phyloP scores from a whole-genome alignment of 2,329 filamentous ascomycete genomes.

The Penicillium corylophilum region DNA sequence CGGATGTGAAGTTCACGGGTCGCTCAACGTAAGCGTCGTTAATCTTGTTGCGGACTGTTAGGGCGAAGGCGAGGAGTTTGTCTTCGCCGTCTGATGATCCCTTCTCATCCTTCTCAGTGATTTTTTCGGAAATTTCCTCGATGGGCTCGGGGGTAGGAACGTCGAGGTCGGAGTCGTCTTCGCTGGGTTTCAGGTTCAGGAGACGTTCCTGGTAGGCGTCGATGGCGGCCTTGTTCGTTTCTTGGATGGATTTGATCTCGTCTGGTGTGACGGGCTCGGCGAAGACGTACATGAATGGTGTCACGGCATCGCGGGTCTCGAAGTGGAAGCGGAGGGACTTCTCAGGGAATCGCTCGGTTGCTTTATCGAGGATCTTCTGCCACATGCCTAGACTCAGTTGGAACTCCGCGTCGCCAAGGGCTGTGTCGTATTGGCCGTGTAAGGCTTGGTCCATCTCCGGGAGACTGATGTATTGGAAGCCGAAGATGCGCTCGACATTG shows the following conservation, averaged over 20 bases:
- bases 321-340: constrained; percentile 75
- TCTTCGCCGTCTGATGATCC: constrained; percentile 12
- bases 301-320: constrained; percentile 64
- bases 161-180: constrained; percentile 11
- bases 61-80: constrained; percentile 65
- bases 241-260: constrained; percentile 73
- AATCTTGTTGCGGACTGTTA: constrained; percentile 71
- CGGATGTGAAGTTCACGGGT: constrained; percentile 50
- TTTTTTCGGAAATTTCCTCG: constrained; percentile 7
- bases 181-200: constrained; percentile 32
- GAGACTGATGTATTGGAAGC: constrained; percentile 90
- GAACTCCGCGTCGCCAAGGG: constrained; percentile 81
- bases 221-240: constrained; percentile 61
- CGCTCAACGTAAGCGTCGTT: constrained; percentile 64
- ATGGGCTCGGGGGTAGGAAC: constrained; percentile 16
- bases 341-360: constrained; percentile 71
- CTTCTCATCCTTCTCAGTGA: constrained; percentile 5
- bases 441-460: constrained; percentile 84
- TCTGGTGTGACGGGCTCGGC: constrained; percentile 76
- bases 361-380: constrained; percentile 75
- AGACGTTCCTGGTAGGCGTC: constrained; percentile 64
- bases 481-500: constrained; percentile 92
- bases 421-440: constrained; percentile 70
- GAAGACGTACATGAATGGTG: constrained; percentile 82
- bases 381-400: constrained; percentile 74